phyloP scores from a whole-genome alignment of 2,329 filamentous ascomycete genomes.

The Beauveria sp. region DNA sequence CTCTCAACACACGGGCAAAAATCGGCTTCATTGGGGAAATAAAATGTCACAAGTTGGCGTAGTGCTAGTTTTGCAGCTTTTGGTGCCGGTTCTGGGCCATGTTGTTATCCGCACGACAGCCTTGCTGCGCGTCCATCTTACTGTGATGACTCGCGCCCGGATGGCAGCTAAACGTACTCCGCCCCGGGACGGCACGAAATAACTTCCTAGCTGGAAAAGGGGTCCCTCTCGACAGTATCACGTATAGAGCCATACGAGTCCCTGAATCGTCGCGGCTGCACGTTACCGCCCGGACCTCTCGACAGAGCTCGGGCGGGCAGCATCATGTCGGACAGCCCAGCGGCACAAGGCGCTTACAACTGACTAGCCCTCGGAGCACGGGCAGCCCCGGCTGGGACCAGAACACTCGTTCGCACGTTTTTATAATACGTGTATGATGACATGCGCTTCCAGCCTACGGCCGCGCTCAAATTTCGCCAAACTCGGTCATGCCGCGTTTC shows the following conservation, averaged over 20 bases:
- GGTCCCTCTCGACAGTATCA: background rate
- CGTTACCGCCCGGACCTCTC: background rate
- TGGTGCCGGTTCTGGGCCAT: background rate
- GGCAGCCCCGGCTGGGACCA: background rate
- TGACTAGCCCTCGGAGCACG: background rate
- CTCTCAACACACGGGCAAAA: slow-evolving; percentile 1
- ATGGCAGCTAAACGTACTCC: background rate
- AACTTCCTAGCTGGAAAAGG: background rate
- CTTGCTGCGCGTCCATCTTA: background rate
- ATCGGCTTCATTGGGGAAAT: background rate
- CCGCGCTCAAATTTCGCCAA: background rate
- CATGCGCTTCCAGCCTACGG: background rate
- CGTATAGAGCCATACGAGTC: background rate
- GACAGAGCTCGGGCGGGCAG: background rate
- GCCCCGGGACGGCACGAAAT: background rate
- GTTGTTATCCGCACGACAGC: background rate
- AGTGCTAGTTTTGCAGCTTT: background rate
- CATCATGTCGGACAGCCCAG: slow-evolving; percentile 3
- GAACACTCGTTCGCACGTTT: background rate
- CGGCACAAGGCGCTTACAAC: slow-evolving; percentile 1
- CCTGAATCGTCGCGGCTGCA: background rate
- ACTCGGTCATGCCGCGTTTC: background rate
- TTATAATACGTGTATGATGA: too few relatives aligned
- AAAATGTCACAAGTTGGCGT: background rate
- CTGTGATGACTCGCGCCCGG: slow-evolving; percentile 3